These are phyloP conservation scores for Glarea lozoyensis DNA, from an alignment of 495 filamentous ascomycete genomes.

Conservation along the genomic window DNA sequence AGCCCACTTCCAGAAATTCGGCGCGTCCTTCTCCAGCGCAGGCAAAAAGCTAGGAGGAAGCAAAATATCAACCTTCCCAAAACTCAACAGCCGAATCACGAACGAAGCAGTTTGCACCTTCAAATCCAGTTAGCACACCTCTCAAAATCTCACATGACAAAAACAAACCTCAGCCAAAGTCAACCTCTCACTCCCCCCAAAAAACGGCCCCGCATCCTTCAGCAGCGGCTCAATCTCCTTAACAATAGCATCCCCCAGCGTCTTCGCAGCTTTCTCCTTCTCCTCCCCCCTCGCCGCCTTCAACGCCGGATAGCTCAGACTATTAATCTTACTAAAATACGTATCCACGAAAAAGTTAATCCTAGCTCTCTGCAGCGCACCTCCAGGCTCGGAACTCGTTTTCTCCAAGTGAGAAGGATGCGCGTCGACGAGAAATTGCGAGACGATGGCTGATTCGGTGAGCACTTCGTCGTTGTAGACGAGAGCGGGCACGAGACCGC, in stretches of 20 bases:
- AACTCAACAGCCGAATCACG: constrained; percentile 45
- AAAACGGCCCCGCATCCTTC: constrained; percentile 60
- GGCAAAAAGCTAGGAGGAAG: constrained; percentile 39
- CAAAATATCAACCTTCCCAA: constrained; percentile 37
- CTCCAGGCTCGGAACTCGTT: constrained; percentile 28
- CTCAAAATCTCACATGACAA: not conserved
- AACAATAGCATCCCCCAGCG: constrained; percentile 42
- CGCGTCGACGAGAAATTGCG: constrained; percentile 58
- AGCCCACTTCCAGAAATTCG: constrained; percentile 61
- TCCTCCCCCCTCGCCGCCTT: constrained; percentile 31
- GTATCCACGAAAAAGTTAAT: constrained; percentile 72
- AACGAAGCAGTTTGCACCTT: constrained; percentile 62
- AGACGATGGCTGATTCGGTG: constrained; percentile 60
- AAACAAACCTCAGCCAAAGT: constrained; percentile 67
- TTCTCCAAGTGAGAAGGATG: constrained; percentile 45
- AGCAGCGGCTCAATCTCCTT: constrained; percentile 74
- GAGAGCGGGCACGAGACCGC: constrained; percentile 69
- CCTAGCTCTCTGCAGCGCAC: constrained; percentile 49
- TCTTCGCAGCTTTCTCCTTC: constrained; percentile 24
- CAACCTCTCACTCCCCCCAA: constrained; percentile 65
- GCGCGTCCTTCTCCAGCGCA: constrained; percentile 42
- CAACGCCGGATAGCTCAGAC: constrained; percentile 34
- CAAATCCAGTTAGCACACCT: not conserved
- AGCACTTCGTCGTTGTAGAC: constrained; percentile 65
- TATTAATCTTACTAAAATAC: constrained; percentile 53